Evolutionary conservation across 2,329 filamentous ascomycete genomes (phyloP).

Genomic region (Aspergillaceae sp.): DNA sequence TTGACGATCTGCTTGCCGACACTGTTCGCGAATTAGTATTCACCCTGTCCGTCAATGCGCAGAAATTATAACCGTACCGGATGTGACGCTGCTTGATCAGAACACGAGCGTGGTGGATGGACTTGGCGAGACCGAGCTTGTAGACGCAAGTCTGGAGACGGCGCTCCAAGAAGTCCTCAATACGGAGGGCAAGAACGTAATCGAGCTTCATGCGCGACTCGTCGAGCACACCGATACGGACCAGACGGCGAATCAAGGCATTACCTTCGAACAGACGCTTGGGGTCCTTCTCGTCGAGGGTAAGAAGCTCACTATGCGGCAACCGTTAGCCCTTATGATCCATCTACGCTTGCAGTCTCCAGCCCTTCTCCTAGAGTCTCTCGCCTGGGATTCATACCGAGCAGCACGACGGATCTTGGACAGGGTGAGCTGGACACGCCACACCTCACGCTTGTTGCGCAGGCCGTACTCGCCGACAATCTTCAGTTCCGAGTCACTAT

Average conservation of each 20-base stretch:
- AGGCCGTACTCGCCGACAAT: conserved; percentile 99
- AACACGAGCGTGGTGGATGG: conserved; percentile 99
- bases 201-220: conserved; percentile 99
- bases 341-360: too few relatives aligned
- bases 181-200: conserved; percentile 99
- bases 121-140: conserved; percentile 99
- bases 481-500: conserved; percentile 98
- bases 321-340: conserved; percentile 3
- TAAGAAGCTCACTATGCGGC: conserved; percentile 81
- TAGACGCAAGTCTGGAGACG: conserved; percentile 99
- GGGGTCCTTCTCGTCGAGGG: conserved; percentile 99
- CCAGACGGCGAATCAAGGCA: conserved; percentile 98
- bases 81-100: conserved; percentile 99
- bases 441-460: conserved; percentile 99
- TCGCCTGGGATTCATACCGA: conserved; percentile 56
- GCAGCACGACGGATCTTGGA: conserved; percentile 99
- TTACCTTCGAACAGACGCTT: conserved; percentile 99
- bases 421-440: conserved; percentile 98
- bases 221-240: conserved; percentile 98
- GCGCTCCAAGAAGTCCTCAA: conserved; percentile 99
- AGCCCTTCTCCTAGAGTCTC: background rate
- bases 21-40: conserved; percentile 35
- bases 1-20: conserved; percentile 99
- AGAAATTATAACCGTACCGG: conserved; percentile 45
- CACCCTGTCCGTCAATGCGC: background rate